Evolutionary conservation across 2,329 filamentous ascomycete genomes (phyloP).

Genomic region (Pyrenochaeta sp.): DNA sequence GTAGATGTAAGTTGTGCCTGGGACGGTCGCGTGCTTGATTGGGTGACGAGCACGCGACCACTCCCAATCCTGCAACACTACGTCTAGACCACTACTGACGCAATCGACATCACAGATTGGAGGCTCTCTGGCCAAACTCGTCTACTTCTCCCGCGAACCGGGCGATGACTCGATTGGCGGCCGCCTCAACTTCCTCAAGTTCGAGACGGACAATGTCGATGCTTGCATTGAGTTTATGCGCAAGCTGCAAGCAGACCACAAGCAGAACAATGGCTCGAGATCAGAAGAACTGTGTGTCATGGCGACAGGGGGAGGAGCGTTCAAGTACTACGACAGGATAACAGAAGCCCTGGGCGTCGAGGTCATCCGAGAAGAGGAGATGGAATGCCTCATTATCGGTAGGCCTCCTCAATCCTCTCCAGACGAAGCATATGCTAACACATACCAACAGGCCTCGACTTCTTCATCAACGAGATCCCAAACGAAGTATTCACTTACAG

Average conservation of each 20-base stretch:
- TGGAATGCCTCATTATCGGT: constrained; percentile 98
- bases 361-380: constrained; percentile 92
- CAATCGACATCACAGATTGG: constrained; percentile 72
- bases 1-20: constrained; percentile 76
- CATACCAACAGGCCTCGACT: constrained; percentile 77
- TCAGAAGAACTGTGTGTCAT: constrained; percentile 84
- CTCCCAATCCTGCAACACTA: neutral
- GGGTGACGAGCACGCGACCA: constrained; percentile 23
- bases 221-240: constrained; percentile 92
- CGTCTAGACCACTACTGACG: constrained; percentile 21
- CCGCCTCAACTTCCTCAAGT: constrained; percentile 91
- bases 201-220: constrained; percentile 94
- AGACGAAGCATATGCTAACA: neutral
- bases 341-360: constrained; percentile 83
- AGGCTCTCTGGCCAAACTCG: constrained; percentile 92
- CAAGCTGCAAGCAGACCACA: constrained; percentile 82
- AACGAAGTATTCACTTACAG: constrained; percentile 97
- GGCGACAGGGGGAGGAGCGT: constrained; percentile 94
- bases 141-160: constrained; percentile 93
- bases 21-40: constrained; percentile 19
- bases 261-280: constrained; percentile 74
- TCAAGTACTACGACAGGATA: constrained; percentile 95
- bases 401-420: constrained; percentile 27
- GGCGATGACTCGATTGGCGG: constrained; percentile 82
- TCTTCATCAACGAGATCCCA: constrained; percentile 98